Evolutionary conservation across 2,329 filamentous ascomycete species (phyloP).

Genomic region (Fusarium papillatum): DNA sequence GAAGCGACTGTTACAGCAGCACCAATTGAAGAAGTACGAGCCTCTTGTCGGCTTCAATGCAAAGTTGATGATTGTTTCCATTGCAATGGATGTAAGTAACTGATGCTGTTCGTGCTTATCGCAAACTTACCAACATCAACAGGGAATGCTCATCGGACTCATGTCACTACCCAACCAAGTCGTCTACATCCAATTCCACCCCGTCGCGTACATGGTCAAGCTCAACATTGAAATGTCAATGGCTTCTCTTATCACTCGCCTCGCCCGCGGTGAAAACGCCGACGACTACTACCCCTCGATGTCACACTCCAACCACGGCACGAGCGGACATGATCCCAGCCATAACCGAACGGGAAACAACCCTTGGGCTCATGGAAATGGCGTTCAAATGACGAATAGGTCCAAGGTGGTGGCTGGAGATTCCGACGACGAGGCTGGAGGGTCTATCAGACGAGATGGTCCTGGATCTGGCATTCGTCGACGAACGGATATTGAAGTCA

Average conservation of each 20-base stretch:
- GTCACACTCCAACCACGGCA: constrained; percentile 33
- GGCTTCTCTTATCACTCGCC: constrained; percentile 63
- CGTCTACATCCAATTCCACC: constrained; percentile 64
- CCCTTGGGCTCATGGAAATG: constrained; percentile 27
- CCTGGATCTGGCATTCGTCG: constrained; percentile 33
- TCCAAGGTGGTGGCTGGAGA: constrained; percentile 39
- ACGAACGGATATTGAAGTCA: constrained; percentile 40
- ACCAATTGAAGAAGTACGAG: constrained; percentile 63
- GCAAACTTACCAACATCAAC: accelerated
- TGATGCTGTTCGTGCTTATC: accelerated
- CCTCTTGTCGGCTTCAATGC: constrained; percentile 64
- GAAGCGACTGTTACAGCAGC: constrained; percentile 59
- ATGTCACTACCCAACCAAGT: constrained; percentile 50
- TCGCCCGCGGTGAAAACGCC: constrained; percentile 39
- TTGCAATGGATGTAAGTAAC: constrained; percentile 60
- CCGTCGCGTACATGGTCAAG: constrained; percentile 65
- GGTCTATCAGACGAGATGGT: not conserved
- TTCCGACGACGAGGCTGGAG: constrained; percentile 30
- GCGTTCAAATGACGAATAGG: constrained; percentile 30
- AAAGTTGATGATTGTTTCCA: constrained; percentile 61
- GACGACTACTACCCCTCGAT: constrained; percentile 38
- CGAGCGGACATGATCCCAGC: constrained; percentile 2
- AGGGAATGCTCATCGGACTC: constrained; percentile 47
- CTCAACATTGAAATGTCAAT: constrained; percentile 68
- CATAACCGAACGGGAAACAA: constrained; percentile 14